A percentile compares a stretch with the other conserved stretches of the same genome.
Conservation (phyloP, 768 basidiomycete genomes). For the Mycena alexandri region DNA sequence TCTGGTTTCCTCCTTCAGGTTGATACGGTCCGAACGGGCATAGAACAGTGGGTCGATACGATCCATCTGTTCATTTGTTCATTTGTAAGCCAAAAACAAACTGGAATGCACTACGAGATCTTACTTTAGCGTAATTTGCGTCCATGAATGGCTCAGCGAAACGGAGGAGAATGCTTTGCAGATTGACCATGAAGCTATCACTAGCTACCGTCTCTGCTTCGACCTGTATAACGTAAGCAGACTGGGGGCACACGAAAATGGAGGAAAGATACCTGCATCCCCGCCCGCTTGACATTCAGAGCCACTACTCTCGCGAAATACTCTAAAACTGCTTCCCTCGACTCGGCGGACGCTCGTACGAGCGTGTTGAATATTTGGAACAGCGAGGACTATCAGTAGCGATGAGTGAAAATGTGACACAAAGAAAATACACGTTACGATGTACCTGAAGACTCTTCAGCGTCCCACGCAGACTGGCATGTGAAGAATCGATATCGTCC, state of each 20-base stretch:
- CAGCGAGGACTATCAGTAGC: slow-evolving; percentile 61
- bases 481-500: slow-evolving; percentile 85
- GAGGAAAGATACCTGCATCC: slow-evolving; percentile 77
- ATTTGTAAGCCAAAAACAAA: slow-evolving; percentile 13
- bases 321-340: slow-evolving; percentile 84
- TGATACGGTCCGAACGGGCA: slow-evolving; percentile 76
- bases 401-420: not conserved
- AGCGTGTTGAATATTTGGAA: slow-evolving; percentile 91
- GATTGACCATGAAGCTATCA: slow-evolving; percentile 94
- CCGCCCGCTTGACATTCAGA: slow-evolving; percentile 87
- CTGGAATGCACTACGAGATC: not conserved
- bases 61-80: slow-evolving; percentile 76
- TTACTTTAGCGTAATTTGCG: slow-evolving; percentile 87
- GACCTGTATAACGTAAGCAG: slow-evolving; percentile 60
- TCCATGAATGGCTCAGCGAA: slow-evolving; percentile 98
- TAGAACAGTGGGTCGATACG: slow-evolving; percentile 90
- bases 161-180: slow-evolving; percentile 84
- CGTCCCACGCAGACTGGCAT: slow-evolving; percentile 87
- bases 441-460: slow-evolving; percentile 85
- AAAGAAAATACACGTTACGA: slow-evolving; percentile 21
- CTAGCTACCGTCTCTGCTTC: slow-evolving; percentile 88
- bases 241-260: not conserved
- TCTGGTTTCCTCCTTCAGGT: slow-evolving; percentile 90
- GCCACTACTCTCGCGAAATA: slow-evolving; percentile 83
- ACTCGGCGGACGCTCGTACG: slow-evolving; percentile 83